A percentile compares a stretch with the other conserved stretches of the same genome.
These are phyloP conservation scores for Talaromyces wortmannii DNA, from an alignment of 495 filamentous ascomycete species.

Conservation along the genomic window DNA sequence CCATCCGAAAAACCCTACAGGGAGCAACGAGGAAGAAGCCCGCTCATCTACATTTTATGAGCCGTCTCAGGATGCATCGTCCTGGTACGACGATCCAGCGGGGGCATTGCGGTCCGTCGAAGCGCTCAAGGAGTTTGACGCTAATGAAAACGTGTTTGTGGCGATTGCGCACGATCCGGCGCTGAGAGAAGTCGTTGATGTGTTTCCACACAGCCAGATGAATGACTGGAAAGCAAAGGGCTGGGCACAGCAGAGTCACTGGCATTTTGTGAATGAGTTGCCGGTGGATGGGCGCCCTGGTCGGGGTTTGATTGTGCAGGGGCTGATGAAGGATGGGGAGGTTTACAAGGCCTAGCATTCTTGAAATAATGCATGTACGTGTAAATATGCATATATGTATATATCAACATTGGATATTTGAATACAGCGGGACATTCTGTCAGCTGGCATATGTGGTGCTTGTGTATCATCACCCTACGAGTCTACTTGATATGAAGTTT, in stretches of 20 bases:
- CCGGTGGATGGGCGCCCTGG: slow-evolving; percentile 17
- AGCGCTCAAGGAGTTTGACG: slow-evolving; percentile 26
- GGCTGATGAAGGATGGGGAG: slow-evolving; percentile 17
- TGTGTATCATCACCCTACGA: too few relatives aligned
- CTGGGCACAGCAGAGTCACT: slow-evolving; percentile 23
- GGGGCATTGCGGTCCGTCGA: slow-evolving; percentile 12
- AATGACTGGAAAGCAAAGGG: slow-evolving; percentile 43
- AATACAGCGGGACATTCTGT: too few relatives aligned
- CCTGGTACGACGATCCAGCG: slow-evolving; percentile 14
- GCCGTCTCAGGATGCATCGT: slow-evolving; percentile 8
- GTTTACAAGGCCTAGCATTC: slow-evolving; percentile 1
- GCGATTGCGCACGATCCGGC: slow-evolving; percentile 44
- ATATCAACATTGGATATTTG: too few relatives aligned
- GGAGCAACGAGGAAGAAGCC: not conserved
- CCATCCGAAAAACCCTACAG: slow-evolving; percentile 6
- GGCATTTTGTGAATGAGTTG: slow-evolving; percentile 18
- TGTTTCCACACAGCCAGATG: slow-evolving; percentile 35
- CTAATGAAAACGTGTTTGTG: slow-evolving; percentile 39
- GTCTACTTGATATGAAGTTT: too few relatives aligned
- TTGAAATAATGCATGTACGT: too few relatives aligned
- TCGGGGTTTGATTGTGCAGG: slow-evolving; percentile 10
- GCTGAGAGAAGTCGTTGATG: slow-evolving; percentile 34
- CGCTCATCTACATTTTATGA: slow-evolving; percentile 13
- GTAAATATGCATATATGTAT: too few relatives aligned
- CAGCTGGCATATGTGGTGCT: too few relatives aligned